These are phyloP conservation scores for Boletus insuetus DNA, from an alignment of 768 basidiomycete species.

Conservation along the genomic window DNA sequence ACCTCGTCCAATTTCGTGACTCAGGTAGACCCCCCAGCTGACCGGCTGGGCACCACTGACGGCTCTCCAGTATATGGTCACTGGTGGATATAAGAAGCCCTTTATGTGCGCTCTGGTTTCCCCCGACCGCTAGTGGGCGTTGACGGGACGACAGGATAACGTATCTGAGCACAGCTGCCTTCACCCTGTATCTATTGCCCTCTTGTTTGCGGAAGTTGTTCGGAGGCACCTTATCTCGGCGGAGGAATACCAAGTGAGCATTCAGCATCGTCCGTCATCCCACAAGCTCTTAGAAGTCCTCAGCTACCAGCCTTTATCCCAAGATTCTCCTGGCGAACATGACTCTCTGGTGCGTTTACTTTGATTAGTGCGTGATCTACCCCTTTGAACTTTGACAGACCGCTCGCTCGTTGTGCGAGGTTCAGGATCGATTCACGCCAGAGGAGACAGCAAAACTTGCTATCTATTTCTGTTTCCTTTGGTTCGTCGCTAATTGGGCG, in stretches of 20 bases:
- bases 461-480: conserved; percentile 77
- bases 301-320: conserved; percentile 28
- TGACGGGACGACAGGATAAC: conserved; percentile 57
- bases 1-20: conserved; percentile 86
- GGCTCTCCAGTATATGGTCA: conserved; percentile 43
- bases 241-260: conserved; percentile 11
- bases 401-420: conserved; percentile 7
- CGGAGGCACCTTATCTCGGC: neutral
- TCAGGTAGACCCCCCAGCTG: conserved; percentile 45
- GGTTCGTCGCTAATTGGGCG: conserved; percentile 95
- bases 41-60: conserved; percentile 3
- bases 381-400: conserved; percentile 8
- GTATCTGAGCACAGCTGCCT: conserved; percentile 90
- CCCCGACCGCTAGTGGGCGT: neutral
- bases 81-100: conserved; percentile 82
- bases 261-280: neutral
- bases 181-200: conserved; percentile 77
- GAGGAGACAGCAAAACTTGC: conserved; percentile 79
- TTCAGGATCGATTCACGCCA: conserved; percentile 47
- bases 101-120: conserved; percentile 59
- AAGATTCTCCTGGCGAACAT: conserved; percentile 8
- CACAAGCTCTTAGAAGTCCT: neutral
- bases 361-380: neutral
- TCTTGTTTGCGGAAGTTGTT: conserved; percentile 39
- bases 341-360: conserved; percentile 19